These are phyloP conservation scores for Babesia caballi DNA, from an alignment of 169 alveolate species.

Conservation along the genomic window DNA sequence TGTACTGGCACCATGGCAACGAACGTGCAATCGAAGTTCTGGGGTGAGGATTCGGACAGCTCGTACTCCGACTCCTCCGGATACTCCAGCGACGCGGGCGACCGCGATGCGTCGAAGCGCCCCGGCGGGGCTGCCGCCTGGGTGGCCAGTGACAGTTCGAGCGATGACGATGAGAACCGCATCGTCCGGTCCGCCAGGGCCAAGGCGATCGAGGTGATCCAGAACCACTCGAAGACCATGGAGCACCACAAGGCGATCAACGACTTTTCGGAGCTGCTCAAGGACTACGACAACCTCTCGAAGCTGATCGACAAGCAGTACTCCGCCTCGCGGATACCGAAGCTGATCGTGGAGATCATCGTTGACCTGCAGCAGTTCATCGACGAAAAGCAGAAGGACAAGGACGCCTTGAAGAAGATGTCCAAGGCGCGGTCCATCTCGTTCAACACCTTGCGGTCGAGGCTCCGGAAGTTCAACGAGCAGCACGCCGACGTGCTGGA, in stretches of 20 bases:
- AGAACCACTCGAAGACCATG: conserved; percentile 65
- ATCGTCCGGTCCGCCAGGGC: conserved; percentile 81
- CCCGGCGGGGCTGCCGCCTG: conserved; percentile 68
- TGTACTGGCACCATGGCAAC: conserved; percentile 9
- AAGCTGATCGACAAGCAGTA: conserved; percentile 76
- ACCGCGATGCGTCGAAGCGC: conserved; percentile 62
- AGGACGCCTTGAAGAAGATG: conserved; percentile 71
- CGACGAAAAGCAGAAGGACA: conserved; percentile 76
- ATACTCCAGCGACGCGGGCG: conserved; percentile 65
- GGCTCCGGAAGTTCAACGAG: conserved; percentile 80
- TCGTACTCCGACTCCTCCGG: conserved; percentile 70
- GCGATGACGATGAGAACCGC: conserved; percentile 81
- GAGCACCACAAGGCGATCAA: conserved; percentile 73
- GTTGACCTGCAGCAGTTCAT: conserved; percentile 72
- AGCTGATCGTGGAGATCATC: conserved; percentile 69
- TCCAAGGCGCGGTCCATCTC: conserved; percentile 81
- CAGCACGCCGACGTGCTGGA: conserved; percentile 72
- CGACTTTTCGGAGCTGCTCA: conserved; percentile 74
- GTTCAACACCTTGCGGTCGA: conserved; percentile 78
- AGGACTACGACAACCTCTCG: conserved; percentile 78
- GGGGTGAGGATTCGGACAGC: conserved; percentile 83
- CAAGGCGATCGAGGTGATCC: conserved; percentile 75
- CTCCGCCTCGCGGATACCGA: conserved; percentile 64
- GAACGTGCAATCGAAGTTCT: conserved; percentile 82
- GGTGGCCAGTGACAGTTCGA: conserved; percentile 77